Base-by-base conservation (phyloP, 148 eudicot species). In the Amaranthus hypochondriacus region DNA sequence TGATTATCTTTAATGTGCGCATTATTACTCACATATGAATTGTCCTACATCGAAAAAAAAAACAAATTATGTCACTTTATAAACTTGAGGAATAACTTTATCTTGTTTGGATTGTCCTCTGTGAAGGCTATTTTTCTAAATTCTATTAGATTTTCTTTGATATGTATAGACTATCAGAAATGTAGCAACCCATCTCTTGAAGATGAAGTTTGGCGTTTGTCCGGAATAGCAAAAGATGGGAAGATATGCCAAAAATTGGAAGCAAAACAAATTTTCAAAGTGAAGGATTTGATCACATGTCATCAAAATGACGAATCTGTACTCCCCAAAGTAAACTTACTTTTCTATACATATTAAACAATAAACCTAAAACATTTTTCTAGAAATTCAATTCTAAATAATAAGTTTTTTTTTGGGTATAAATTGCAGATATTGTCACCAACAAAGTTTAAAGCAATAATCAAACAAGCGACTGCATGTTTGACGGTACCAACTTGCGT, bases 231-330 rank as follows among this genome's bases (percentile, higher is more conserved):
- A 13, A 75, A 51, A 68, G 12, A 58, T 3, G 67, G 78, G 44
- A 58, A 39, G 43, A 67, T 61, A 50, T 58, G 56, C 50, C 62
- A 21, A 50, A 63, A 55, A 39, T 55, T 83, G 69, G 48, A 21
- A 53, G 68, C 76, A 9, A 46, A 52, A 11, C 56, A 15, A 58
- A 73, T 84, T 70, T 49, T 61, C 28, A 80, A 64, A 51, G 86
- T 84, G 75, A 66, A 69, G 60, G 82, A 81, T 62, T 78, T 84
- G 6, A 53, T 84, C n/a, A 65, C 28, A 48, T 54, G 42, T 18
- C 70, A 71, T 66, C 62, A 71, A 54, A 57, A 0, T 2, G 55
- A 83, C 55, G 14, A 64, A 10, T 50, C 49, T 0, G 7, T 44
- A 53, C 62, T 75, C 10, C 53, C 66, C 0, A n/a, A 14, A 4